These are phyloP conservation scores for Trichoderma sp. DNA, from an alignment of 2,329 filamentous ascomycete species.

Conservation along the genomic window DNA sequence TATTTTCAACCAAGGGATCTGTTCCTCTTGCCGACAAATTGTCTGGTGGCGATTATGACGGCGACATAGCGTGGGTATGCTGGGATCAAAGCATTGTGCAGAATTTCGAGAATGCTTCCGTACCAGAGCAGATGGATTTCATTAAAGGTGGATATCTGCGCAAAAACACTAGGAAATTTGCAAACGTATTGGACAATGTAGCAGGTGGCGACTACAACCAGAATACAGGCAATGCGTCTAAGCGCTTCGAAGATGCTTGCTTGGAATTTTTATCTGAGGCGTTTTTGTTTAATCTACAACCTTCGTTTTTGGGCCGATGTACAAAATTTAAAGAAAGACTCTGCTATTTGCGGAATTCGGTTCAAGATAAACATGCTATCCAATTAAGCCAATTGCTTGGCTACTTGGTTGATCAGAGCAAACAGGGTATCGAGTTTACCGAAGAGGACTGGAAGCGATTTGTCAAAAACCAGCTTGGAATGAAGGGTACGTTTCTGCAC, in stretches of 20 bases:
- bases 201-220: conserved; percentile 7
- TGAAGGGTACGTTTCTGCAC: conserved; percentile 29
- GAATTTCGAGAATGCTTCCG: conserved; percentile 66
- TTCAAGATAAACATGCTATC: conserved; percentile 50
- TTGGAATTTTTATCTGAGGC: conserved; percentile 55
- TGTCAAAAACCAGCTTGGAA: conserved; percentile 35
- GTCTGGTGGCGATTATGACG: conserved; percentile 81
- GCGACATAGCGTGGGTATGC: conserved; percentile 76
- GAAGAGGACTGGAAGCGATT: conserved; percentile 47
- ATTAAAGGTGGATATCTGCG: conserved; percentile 52
- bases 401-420: conserved; percentile 60
- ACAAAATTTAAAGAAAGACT: conserved; percentile 67
- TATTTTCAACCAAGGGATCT: conserved; percentile 70
- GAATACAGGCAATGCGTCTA: conserved; percentile 28
- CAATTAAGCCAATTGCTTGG: conserved; percentile 57
- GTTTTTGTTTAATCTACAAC: conserved; percentile 62
- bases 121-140: conserved; percentile 46
- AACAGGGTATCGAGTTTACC: conserved; percentile 58
- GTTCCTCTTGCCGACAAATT: conserved; percentile 69
- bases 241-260: conserved; percentile 37
- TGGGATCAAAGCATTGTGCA: conserved; percentile 70
- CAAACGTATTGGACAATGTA: conserved; percentile 44
- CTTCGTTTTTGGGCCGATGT: conserved; percentile 63
- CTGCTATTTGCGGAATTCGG: conserved; percentile 61
- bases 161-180: conserved; percentile 53